Conservation (phyloP, 2,329 filamentous ascomycete genomes). For the Pyrenochaeta sp. region DNA sequence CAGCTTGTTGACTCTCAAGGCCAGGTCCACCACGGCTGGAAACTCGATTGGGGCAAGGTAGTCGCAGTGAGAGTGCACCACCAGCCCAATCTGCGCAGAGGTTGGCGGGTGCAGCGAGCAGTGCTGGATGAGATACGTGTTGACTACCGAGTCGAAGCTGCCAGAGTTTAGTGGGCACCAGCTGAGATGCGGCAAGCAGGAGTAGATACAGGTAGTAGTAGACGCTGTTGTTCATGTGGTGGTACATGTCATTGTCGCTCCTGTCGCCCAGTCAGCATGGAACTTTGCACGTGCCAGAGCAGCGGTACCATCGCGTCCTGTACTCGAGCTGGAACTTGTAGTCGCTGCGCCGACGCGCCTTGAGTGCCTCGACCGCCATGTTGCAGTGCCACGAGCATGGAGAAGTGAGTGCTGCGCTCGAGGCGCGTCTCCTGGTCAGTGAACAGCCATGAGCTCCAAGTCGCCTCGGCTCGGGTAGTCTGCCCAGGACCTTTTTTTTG, state of each 20-base stretch:
- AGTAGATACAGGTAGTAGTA: slow-evolving; percentile 77
- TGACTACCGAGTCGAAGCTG: slow-evolving; percentile 85
- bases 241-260: slow-evolving; percentile 95
- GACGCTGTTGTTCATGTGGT: slow-evolving; percentile 90
- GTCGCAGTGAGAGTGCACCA: slow-evolving; percentile 85
- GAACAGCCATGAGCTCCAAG: neutral
- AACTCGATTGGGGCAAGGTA: slow-evolving; percentile 85
- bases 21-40: slow-evolving; percentile 82
- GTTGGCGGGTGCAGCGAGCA: slow-evolving; percentile 76
- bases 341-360: slow-evolving; percentile 71
- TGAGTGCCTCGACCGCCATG: slow-evolving; percentile 52
- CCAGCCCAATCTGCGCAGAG: slow-evolving; percentile 79
- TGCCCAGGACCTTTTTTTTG: neutral
- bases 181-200: neutral
- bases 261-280: slow-evolving; percentile 44
- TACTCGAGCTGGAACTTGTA: slow-evolving; percentile 84
- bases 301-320: slow-evolving; percentile 81
- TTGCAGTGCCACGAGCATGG: neutral
- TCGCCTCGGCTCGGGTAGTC: slow-evolving; percentile 8
- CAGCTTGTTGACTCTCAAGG: slow-evolving; percentile 81
- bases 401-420: neutral
- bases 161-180: slow-evolving; percentile 1
- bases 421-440: neutral
- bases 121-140: slow-evolving; percentile 83
- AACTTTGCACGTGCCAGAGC: neutral